phyloP scores from a whole-genome alignment of 805 yeast genomes.

The Lachancea fermentati region DNA sequence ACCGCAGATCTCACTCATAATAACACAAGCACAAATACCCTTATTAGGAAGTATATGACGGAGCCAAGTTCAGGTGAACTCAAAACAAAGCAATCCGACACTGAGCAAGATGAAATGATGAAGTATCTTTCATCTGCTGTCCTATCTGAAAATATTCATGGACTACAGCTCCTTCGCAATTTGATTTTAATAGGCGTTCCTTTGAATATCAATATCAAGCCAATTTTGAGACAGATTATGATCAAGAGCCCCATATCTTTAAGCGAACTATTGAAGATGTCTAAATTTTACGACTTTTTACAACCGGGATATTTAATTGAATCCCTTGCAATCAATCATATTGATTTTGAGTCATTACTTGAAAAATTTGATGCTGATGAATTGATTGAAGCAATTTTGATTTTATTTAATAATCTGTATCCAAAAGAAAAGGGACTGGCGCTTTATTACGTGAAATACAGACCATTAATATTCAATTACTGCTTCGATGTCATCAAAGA shows the following conservation, averaged over 20 bases:
- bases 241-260: slow-evolving; percentile 26
- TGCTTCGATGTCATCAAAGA: slow-evolving; percentile 14
- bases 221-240: slow-evolving; percentile 19
- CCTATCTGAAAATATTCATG: slow-evolving; percentile 23
- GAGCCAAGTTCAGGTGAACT: slow-evolving; percentile 4
- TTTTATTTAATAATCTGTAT: slow-evolving; percentile 16
- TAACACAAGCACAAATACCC: slow-evolving; percentile 19
- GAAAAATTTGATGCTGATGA: slow-evolving; percentile 11
- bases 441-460: slow-evolving; percentile 27
- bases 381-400: slow-evolving; percentile 2
- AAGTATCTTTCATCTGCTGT: slow-evolving; percentile 17
- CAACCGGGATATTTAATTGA: slow-evolving; percentile 28
- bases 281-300: slow-evolving; percentile 25
- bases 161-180: slow-evolving; percentile 13
- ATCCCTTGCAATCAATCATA: slow-evolving; percentile 28
- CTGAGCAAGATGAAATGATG: slow-evolving; percentile 7
- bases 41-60: slow-evolving; percentile 25
- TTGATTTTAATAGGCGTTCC: slow-evolving; percentile 2
- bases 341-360: slow-evolving; percentile 16
- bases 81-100: not conserved
- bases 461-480: slow-evolving; percentile 24
- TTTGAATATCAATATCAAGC: slow-evolving; percentile 13
- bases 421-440: slow-evolving; percentile 15
- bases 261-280: slow-evolving; percentile 25
- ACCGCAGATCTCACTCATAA: slow-evolving; percentile 24